phyloP scores from a whole-genome alignment of 129 eudicot genomes.

The Glebionis coronaria region DNA sequence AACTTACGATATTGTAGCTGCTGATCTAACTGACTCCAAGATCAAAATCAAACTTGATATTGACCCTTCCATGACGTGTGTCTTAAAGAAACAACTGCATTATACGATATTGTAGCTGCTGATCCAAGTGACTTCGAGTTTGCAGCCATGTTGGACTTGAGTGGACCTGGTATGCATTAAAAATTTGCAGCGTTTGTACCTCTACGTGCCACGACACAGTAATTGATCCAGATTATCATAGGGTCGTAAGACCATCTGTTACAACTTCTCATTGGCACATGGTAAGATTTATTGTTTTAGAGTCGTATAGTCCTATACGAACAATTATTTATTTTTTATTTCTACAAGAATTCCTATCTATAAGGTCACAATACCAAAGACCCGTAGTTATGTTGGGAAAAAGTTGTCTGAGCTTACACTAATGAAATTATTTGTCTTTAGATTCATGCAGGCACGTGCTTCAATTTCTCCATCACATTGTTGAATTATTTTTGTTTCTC shows the following conservation, averaged over 20 bases:
- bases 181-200: conserved; percentile 75
- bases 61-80: conserved; percentile 96
- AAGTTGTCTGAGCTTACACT: conserved; percentile 84
- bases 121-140: conserved; percentile 83
- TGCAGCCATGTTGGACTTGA: conserved; percentile 60
- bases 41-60: too few species aligned
- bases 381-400: conserved; percentile 87
- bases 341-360: conserved; percentile 78
- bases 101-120: conserved; percentile 63
- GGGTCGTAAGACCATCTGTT: too few species aligned
- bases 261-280: too few species aligned
- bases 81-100: conserved; percentile 60
- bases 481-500: conserved; percentile 12
- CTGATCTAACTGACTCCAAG: too few species aligned
- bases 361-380: conserved; percentile 77
- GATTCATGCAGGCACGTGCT: conserved; percentile 99
- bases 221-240: too few species aligned
- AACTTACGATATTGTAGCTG: too few species aligned
- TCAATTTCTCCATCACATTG: too few species aligned
- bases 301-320: too few species aligned
- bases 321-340: neutral
- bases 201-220: conserved; percentile 71
- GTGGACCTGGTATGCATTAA: conserved; percentile 48
- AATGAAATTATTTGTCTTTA: conserved; percentile 81
- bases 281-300: too few species aligned